Base-by-base conservation (phyloP, 2,329 filamentous ascomycete genomes). In the Purpureocillium lavendulum region DNA sequence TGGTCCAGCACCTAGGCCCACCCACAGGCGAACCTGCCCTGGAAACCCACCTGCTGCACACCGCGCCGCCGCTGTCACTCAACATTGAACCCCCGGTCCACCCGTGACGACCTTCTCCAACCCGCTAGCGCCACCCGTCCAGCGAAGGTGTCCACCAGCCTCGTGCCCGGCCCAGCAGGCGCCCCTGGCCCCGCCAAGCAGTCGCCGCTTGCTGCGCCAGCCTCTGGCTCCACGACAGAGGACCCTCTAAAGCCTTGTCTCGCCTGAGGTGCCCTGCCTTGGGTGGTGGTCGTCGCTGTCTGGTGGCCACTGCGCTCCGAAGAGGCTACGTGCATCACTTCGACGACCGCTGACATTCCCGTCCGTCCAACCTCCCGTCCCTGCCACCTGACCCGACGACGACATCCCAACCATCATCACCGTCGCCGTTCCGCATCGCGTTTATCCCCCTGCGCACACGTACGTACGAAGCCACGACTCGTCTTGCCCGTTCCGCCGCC, bases 241-340 rank as follows among this genome's bases (percentile, higher is more conserved):
- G n/a, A n/a, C n/a, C n/a, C n/a, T n/a, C n/a, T n/a, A n/a, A n/a
- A n/a, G n/a, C n/a, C n/a, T n/a, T n/a, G n/a, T n/a, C n/a, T n/a
- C n/a, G n/a, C n/a, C n/a, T n/a, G n/a, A n/a, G n/a, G n/a, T n/a
- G n/a, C n/a, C n/a, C n/a, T n/a, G 21, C 21, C 21, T 26, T 26
- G 21, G 6, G 21, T 10, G 5, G 21, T 30, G 11, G 7, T 14
- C 13, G 11, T 13, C n/a, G 29, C 29, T 30, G 29, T 14, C 12
- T 14, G 11, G 29, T 12, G 11, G 29, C 11, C 11, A 36, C 35
- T 40, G 38, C 30, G 33, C 31, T 16, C 35, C 28, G 46, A 56
- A 57, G 46, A 57, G 55, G 55, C 56, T 55, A 58, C 55, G 55
- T 58, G 44, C 35, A 44, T 42, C 54, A 43, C 51, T 57, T 56